Conservation (phyloP, 257 asterid species). For the Cynanchum wilfordii region DNA sequence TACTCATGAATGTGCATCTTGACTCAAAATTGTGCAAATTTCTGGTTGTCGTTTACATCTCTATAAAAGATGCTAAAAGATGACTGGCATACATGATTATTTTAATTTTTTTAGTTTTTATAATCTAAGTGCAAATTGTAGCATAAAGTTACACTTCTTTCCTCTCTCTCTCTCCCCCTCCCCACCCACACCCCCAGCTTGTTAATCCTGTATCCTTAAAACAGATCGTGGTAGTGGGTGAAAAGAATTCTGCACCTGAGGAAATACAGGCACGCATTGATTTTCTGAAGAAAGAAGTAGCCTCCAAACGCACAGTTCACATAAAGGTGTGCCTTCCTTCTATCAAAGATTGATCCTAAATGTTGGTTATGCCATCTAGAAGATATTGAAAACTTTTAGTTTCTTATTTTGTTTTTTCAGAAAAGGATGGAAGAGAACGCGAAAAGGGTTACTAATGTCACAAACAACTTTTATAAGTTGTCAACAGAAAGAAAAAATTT, state of each 20-base stretch:
- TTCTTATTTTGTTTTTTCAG: slow-evolving; percentile 46
- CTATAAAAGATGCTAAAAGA: neutral
- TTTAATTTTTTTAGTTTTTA: no score
- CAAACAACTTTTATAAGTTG: slow-evolving; percentile 41
- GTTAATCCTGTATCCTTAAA: slow-evolving; percentile 22
- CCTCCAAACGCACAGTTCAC: slow-evolving; percentile 46
- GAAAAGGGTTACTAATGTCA: slow-evolving; percentile 48
- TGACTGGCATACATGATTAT: neutral
- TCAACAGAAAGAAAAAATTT: slow-evolving; percentile 57
- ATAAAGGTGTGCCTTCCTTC: slow-evolving; percentile 52
- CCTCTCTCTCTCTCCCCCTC: neutral
- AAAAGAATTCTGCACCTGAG: slow-evolving; percentile 31
- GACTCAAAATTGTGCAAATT: neutral
- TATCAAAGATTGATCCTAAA: slow-evolving; percentile 14
- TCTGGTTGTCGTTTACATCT: neutral
- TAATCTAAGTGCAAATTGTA: neutral
- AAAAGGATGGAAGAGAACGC: slow-evolving; percentile 61
- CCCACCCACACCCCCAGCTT: slow-evolving; percentile 4
- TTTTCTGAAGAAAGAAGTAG: slow-evolving; percentile 53
- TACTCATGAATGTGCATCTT: neutral
- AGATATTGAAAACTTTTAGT: neutral
- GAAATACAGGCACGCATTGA: slow-evolving; percentile 50
- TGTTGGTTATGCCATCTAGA: slow-evolving; percentile 10
- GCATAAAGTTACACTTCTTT: neutral
- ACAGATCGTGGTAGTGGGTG: slow-evolving; percentile 46